Percentiles rank a stretch among this genome's conserved stretches.
These are phyloP conservation scores for Cichorium intybus DNA, from an alignment of 140 eudicot species.

Conservation along the genomic window DNA sequence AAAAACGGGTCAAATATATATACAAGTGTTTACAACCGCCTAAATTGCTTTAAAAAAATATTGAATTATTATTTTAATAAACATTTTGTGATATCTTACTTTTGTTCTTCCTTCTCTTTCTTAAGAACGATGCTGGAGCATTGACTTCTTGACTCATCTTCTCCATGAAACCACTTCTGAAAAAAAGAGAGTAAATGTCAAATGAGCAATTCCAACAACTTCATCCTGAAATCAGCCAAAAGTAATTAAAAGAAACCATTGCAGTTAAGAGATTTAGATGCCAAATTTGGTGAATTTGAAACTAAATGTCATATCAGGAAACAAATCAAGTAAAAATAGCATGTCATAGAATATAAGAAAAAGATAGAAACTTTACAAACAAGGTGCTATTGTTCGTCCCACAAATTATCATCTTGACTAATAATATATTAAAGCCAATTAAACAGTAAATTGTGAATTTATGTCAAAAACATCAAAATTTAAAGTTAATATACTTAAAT, in stretches of 20 bases:
- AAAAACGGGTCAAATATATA: too few relatives aligned
- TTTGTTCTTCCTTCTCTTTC: slow-evolving; percentile 23
- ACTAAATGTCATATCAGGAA: slow-evolving; percentile 11
- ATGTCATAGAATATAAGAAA: background rate
- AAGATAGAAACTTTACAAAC: background rate
- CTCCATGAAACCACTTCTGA: slow-evolving; percentile 19
- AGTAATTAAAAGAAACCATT: background rate
- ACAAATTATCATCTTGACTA: background rate
- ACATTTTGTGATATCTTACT: background rate
- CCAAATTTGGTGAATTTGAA: background rate
- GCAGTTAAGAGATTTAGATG: background rate
- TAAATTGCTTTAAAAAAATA: too few relatives aligned
- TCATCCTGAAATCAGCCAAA: background rate
- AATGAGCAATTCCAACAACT: background rate
- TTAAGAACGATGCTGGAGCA: slow-evolving; percentile 20
- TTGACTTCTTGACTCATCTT: slow-evolving; percentile 15
- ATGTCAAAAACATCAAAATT: background rate
- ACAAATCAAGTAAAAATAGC: slow-evolving; percentile 14
- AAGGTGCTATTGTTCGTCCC: too few relatives aligned
- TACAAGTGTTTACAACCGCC: too few relatives aligned
- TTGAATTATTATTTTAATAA: too few relatives aligned
- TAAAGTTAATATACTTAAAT: background rate
- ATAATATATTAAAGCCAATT: slow-evolving; percentile 1
- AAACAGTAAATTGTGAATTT: background rate
- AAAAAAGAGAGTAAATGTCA: slow-evolving; percentile 4